A percentile compares a stretch with the other conserved stretches of the same genome.
Conservation (phyloP, 257 asterid genomes). For the Fraxinus quadrangulata region DNA sequence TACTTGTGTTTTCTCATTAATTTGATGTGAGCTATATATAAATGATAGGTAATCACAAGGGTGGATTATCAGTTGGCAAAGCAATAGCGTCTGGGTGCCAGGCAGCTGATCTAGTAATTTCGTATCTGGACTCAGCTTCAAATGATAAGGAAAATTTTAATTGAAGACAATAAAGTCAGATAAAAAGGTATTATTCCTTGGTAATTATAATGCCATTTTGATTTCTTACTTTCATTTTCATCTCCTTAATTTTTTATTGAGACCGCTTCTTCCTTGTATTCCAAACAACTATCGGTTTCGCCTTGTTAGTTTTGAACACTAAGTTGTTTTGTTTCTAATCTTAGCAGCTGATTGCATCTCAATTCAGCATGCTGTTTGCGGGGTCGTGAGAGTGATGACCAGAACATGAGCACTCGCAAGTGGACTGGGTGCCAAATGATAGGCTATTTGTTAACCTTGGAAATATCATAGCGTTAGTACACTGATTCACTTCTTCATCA, state of each 20-base stretch:
- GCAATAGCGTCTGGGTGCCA: conserved; percentile 80
- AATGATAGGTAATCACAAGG: conserved; percentile 85
- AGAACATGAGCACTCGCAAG: conserved; percentile 10
- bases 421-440: conserved; percentile 1
- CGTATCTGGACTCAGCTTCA: conserved; percentile 59
- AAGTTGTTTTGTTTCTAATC: background rate
- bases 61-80: conserved; percentile 91
- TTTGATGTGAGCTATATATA: background rate
- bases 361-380: conserved; percentile 15
- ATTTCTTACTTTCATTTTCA: background rate
- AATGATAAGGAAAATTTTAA: conserved; percentile 17
- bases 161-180: conserved; percentile 5
- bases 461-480: conserved; percentile 3
- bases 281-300: conserved; percentile 8
- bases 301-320: conserved; percentile 1
- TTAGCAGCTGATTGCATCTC: background rate
- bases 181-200: conserved; percentile 17
- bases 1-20: background rate
- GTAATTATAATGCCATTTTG: conserved; percentile 15
- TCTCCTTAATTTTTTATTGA: background rate
- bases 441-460: background rate
- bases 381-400: conserved; percentile 15
- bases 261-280: background rate
- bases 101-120: conserved; percentile 88
- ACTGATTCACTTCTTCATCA: background rate